Conservation (phyloP, 257 asterid species). For the Solanum neorickii region DNA sequence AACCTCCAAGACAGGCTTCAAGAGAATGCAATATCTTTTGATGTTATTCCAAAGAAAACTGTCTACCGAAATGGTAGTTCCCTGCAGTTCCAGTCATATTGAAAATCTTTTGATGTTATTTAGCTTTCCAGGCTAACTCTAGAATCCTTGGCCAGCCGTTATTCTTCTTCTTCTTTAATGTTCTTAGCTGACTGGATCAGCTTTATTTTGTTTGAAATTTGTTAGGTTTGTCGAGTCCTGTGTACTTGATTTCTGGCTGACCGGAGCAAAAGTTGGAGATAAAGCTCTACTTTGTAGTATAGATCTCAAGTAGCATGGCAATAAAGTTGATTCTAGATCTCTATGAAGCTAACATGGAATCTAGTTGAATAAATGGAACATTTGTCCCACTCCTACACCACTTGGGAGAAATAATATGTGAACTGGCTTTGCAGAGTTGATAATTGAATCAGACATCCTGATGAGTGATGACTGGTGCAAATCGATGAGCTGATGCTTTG, state of each 20-base stretch:
- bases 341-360: slow-evolving; percentile 5
- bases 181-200: neutral
- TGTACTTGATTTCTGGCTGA: slow-evolving; percentile 9
- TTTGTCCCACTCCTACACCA: slow-evolving; percentile 9
- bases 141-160: neutral
- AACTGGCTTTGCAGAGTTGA: neutral
- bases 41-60: slow-evolving; percentile 49
- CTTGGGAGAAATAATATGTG: slow-evolving; percentile 22
- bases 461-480: neutral
- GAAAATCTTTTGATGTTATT: neutral
- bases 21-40: slow-evolving; percentile 66
- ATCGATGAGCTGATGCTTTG: neutral
- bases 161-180: neutral
- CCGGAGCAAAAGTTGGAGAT: slow-evolving; percentile 6
- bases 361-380: slow-evolving; percentile 12
- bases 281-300: neutral
- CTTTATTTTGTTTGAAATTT: neutral
- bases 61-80: neutral
- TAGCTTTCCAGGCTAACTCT: neutral
- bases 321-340: slow-evolving; percentile 9
- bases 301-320: slow-evolving; percentile 4
- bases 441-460: neutral
- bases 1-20: slow-evolving; percentile 66
- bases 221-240: neutral
- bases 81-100: neutral